A percentile compares a stretch with the other conserved stretches of the same genome.
These are phyloP conservation scores for Dicorynia guianensis DNA, from an alignment of 306 rosid species.

Conservation along the genomic window DNA sequence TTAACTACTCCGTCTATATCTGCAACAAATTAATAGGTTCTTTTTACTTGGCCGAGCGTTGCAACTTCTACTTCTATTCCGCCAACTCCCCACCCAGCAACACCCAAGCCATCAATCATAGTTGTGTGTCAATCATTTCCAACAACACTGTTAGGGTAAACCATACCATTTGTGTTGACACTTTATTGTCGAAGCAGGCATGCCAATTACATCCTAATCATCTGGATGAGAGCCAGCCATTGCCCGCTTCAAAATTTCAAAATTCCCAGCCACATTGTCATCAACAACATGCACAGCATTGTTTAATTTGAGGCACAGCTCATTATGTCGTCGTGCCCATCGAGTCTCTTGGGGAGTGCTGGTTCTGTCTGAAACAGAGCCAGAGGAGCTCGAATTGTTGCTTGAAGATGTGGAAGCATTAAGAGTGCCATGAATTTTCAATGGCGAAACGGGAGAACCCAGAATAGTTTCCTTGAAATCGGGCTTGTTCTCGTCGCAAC, in stretches of 20 bases:
- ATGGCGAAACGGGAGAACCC: constrained; percentile 62
- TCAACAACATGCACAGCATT: constrained; percentile 33
- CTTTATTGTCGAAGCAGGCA: constrained; percentile 86
- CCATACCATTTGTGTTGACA: constrained; percentile 79
- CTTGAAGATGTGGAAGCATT: constrained; percentile 47
- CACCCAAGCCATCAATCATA: constrained; percentile 98
- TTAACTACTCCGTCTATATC: constrained; percentile 62
- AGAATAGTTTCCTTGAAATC: constrained; percentile 76
- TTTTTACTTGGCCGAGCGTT: constrained; percentile 94
- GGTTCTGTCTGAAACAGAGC: constrained; percentile 58
- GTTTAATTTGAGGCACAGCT: constrained; percentile 59
- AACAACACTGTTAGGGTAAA: constrained; percentile 94
- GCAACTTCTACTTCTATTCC: constrained; percentile 98
- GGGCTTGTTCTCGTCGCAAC: no score
- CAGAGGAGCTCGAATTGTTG: constrained; percentile 65
- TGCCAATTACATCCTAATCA: constrained; percentile 64
- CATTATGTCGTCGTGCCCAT: constrained; percentile 77
- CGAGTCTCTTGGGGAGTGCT: constrained; percentile 45
- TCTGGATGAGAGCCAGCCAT: constrained; percentile 70
- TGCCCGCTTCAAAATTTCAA: constrained; percentile 45
- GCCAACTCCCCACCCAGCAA: constrained; percentile 99
- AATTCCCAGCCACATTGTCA: constrained; percentile 36
- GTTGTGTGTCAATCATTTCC: constrained; percentile 98
- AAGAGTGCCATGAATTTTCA: constrained; percentile 39
- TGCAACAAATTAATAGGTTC: constrained; percentile 24